Evolutionary conservation across 1,284 basidiomycete species (phyloP), one percentile per base, ranked within the genome.

Genomic region (Rugiboletus extremiorientalis): DNA sequence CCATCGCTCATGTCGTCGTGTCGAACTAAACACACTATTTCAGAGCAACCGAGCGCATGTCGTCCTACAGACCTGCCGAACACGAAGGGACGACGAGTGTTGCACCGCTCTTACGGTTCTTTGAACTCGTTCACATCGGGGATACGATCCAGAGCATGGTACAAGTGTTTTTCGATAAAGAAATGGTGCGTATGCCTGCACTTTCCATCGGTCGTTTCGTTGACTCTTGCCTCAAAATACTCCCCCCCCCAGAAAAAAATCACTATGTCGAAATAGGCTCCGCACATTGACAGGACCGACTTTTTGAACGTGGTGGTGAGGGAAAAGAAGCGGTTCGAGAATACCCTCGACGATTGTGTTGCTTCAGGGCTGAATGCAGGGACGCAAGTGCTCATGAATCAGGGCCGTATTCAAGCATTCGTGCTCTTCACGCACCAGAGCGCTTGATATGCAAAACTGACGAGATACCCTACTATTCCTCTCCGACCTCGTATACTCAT

Each of bases 121-220:
- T 99, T 65, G 96, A 98, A 77, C 80, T 99, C 20, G 96, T 97
- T 0, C 96, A 99, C 76, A 81, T 98, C 20, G 97, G 94, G 1
- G 96, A 99, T 72, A 99, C 94, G 22, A 98, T 99, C 50, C 93
- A 96, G 75, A 93, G 91, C 30, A 97, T 99, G 88, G 86, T 97
- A 4, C 94, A 98, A 65, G 96, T 98, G 3, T 99, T 96, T 74
- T 99, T 96, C 69, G 95, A 98, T 68, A 96, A 96, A 70, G 96
- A 97, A 68, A 77, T 98, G 69, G 92, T 91, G 54, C 30, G 80
- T 53, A 2, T 4, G 6, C 7, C 30, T 12, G 15, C 16, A 2
- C 14, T 25, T 44, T 33, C 27, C 33, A 34, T 64, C 33, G 50
- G 44, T n/a, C 6, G 23, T 27, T 33, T 45, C 25, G 5, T 30